Evolutionary conservation across 805 yeast genomes (phyloP), one percentile per base, ranked within the genome.

Genomic region (Danielia oregonensis): DNA sequence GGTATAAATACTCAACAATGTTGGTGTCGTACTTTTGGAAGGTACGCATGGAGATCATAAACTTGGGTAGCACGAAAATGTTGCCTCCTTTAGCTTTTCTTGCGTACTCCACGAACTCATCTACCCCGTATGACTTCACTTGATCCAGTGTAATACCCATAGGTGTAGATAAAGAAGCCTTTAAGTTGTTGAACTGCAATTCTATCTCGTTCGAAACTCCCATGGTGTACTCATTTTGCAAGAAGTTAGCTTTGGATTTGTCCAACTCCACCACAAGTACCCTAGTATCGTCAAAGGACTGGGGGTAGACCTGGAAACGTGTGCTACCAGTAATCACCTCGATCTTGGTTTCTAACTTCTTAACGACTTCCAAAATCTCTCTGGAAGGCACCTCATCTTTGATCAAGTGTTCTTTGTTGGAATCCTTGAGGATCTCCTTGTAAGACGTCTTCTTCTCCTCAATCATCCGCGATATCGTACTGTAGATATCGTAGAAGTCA

Each of bases 41-140:
- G 0, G 94, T 79, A 30, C 79, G 74, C 97, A 89, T 89, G 5
- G 74, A 60, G 12, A 91, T 73, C 34, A 67, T 66, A 43, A 87
- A 70, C 11, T 86, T 76, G 0, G 98, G 97, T 52, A 89, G 79
- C 7, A 75, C 73, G 37, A 88, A 77, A 17, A 91, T 85, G 3
- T 76, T 71, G 13, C 96, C 97, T 2, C 96, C 96, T 22, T 64
- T 61, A 0, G 91, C 83, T 21, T 70, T 64, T 8, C 61, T 55
- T 0, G 89, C 78, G 44, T 72, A 68, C 5, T 55, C 45, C 24
- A 79, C 70, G 57, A 81, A 86, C 17, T 73, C 75, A 2, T 64
- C 70, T 15, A 83, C 77, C 0, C 70, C 56, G 13, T 76, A 63
- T 1, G 57, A 53, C 2, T 61, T 59, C 2, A 77, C 51, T 2